These are phyloP conservation scores for Suillus decipiens DNA, from an alignment of 768 basidiomycete species.

Conservation along the genomic window DNA sequence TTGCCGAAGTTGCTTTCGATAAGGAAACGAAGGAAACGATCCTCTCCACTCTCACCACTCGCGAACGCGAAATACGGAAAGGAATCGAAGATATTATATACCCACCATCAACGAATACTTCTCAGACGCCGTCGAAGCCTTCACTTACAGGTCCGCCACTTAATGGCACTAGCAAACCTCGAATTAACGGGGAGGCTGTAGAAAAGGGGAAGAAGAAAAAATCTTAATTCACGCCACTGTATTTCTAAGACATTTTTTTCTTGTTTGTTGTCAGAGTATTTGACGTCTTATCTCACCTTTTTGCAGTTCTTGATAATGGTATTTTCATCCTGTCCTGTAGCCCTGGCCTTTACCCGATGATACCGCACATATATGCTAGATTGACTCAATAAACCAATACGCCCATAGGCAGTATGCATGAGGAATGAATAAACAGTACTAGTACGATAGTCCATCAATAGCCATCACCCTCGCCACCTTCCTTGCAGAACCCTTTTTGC, in stretches of 20 bases:
- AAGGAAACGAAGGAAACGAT: conserved; percentile 74
- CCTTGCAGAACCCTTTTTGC: conserved; percentile 89
- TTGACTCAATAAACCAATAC: conserved; percentile 5
- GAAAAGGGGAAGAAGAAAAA: conserved; percentile 65
- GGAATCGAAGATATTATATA: conserved; percentile 73
- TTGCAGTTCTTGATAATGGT: conserved; percentile 11
- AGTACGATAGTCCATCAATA: conserved; percentile 50
- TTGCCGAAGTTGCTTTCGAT: conserved; percentile 72
- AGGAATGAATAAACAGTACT: conserved; percentile 18
- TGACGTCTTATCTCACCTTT: conserved; percentile 19
- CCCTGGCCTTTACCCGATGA: conserved; percentile 13
- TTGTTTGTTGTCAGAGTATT: conserved; percentile 16
- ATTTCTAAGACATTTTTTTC: conserved; percentile 28
- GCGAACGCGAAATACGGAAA: conserved; percentile 78
- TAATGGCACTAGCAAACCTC: conserved; percentile 50
- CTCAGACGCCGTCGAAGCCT: conserved; percentile 35
- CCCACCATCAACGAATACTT: conserved; percentile 42
- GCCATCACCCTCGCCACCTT: conserved; percentile 95
- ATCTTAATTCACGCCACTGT: conserved; percentile 28
- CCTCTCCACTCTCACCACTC: conserved; percentile 63
- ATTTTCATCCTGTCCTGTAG: conserved; percentile 18
- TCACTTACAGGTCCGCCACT: conserved; percentile 38
- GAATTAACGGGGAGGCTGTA: conserved; percentile 42
- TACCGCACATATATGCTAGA: conserved; percentile 11
- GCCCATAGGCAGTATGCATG: conserved; percentile 7